Evolutionary conservation across 83 land plant species (phyloP).

Genomic region (Picea abies): DNA sequence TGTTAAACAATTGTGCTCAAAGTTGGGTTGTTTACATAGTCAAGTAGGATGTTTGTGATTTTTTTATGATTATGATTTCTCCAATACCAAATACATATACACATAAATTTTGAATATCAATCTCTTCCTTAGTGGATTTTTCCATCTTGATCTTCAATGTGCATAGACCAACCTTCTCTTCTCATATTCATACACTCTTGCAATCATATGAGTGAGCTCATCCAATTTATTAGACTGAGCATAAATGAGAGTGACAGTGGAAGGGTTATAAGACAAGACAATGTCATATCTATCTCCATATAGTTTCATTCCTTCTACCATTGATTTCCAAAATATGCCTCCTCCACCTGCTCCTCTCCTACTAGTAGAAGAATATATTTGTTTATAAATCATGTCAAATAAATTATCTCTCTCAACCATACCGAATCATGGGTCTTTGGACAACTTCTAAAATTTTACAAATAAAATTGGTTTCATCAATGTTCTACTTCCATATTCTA

Average conservation of each 20-base stretch:
- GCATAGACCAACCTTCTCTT: background rate
- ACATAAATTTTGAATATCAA: background rate
- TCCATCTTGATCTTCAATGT: background rate
- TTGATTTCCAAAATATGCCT: conserved; percentile 66
- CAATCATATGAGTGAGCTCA: background rate
- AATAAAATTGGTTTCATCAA: conserved; percentile 57
- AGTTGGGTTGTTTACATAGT: too few relatives aligned
- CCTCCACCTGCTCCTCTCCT: conserved; percentile 65
- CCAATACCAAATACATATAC: background rate
- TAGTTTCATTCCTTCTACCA: conserved; percentile 57
- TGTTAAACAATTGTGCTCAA: too few relatives aligned
- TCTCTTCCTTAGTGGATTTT: background rate
- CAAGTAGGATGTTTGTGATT: too few relatives aligned
- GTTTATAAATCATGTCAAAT: conserved; percentile 42
- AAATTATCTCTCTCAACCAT: conserved; percentile 43
- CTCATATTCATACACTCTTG: background rate
- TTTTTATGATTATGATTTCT: too few relatives aligned
- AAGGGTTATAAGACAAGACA: conserved; percentile 38
- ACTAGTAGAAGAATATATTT: conserved; percentile 53
- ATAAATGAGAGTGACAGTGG: conserved; percentile 46
- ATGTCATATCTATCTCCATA: conserved; percentile 70
- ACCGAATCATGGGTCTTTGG: conserved; percentile 52
- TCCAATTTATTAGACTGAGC: conserved; percentile 43
- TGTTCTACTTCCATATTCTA: conserved; percentile 45
- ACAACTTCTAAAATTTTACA: conserved; percentile 67